Evolutionary conservation across 257 asterid genomes (phyloP), one percentile per base, ranked within the genome.

Genomic region (Primulina eburnea): DNA sequence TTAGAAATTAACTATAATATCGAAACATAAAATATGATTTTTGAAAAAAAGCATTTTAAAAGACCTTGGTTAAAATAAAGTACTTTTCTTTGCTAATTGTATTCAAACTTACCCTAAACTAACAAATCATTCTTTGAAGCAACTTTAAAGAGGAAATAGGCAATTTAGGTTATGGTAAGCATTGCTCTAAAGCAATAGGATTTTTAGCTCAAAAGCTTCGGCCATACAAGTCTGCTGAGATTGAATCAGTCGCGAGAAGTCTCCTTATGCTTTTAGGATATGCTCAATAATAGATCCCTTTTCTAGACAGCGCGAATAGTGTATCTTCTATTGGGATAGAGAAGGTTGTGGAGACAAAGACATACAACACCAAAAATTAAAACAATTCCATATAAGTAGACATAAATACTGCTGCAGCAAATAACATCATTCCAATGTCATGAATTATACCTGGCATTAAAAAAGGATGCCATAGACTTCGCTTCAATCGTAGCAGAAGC

Each of bases 401-500:
- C 37, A 60, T 43, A 30, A 61, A 68, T 30, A 67, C 10, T 9
- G 62, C 60, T 16, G 70, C 34, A 62, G 73, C 28, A 26, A 61
- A 47, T 37, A 33, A 38, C 69, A 71, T 24, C 35, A 77, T 60
- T 67, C 33, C 68, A 64, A 77, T 75, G 75, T 35, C 56, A 67
- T 33, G 65, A 38, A 72, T 43, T 60, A 64, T 76, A 90, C 99
- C 99, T 93, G 80, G 78, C 67, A 73, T 75, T 73, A 53, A 93
- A 93, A 80, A 86, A 93, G 62, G 89, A 80, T 72, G 99, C 90
- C 85, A 93, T 89, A 61, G 92, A 82, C 84, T 86, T 88, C 68
- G 99, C 96, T 82, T 93, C 99, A 77, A 93, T 90, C 34, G 99
- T 93, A 38, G 99, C 99, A 30, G 99, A 93, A 61, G 97, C 82